Conservation (phyloP, 257 asterid species). For the Fraxinus pennsylvanica region DNA sequence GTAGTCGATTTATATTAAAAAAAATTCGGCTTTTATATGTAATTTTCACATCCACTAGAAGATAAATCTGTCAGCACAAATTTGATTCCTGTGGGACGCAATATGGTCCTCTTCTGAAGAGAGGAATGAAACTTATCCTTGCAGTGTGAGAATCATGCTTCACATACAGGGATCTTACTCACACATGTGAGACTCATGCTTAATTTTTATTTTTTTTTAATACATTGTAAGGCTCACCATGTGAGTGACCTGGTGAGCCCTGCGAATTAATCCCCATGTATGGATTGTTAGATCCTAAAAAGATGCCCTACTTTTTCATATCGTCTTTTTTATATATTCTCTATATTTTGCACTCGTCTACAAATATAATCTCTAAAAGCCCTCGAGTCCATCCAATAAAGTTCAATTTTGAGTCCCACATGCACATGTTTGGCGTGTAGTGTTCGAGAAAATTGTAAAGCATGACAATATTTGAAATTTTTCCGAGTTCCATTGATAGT, state of each 20-base stretch:
- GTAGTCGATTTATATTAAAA: no score
- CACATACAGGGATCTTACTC: no score
- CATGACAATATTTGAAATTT: no score
- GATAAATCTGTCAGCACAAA: not conserved
- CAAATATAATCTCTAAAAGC: not conserved
- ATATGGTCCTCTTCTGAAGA: not conserved
- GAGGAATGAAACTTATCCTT: not conserved
- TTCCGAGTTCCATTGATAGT: no score
- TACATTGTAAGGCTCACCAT: no score
- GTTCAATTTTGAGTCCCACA: not conserved
- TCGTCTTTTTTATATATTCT: not conserved
- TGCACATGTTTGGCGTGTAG: not conserved
- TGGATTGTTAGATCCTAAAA: not conserved
- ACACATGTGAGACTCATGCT: no score
- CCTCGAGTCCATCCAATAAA: not conserved
- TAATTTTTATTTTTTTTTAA: no score
- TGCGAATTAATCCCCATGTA: no score
- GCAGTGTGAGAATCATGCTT: no score
- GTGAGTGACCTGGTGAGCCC: no score
- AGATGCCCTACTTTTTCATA: not conserved
- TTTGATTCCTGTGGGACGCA: not conserved
- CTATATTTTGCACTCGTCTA: not conserved
- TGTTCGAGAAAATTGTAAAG: not conserved
- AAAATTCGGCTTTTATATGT: no score
- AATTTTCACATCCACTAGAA: no score